These are phyloP conservation scores for Laguncularia racemosa DNA, from an alignment of 345 rosid genomes.

Conservation along the genomic window DNA sequence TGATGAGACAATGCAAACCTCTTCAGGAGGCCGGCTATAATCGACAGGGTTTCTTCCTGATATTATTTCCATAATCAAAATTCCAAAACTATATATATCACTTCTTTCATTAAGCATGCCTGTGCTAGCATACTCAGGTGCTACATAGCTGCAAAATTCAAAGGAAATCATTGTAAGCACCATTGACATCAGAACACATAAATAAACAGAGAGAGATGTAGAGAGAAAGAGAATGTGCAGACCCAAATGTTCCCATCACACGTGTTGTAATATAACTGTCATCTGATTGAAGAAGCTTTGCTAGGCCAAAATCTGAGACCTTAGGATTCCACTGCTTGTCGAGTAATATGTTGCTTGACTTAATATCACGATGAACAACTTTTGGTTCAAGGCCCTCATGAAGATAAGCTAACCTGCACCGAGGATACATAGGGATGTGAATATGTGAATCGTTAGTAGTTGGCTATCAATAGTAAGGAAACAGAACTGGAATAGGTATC, in stretches of 20 bases:
- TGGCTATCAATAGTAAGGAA: neutral
- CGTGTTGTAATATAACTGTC: conserved; percentile 79
- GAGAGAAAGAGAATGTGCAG: conserved; percentile 13
- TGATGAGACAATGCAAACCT: conserved; percentile 29
- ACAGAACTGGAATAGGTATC: neutral
- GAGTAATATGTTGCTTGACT: conserved; percentile 79
- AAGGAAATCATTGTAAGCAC: neutral
- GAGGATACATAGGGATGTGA: conserved; percentile 2
- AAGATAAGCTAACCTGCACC: conserved; percentile 63
- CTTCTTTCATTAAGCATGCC: conserved; percentile 80
- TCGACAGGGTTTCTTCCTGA: conserved; percentile 92
- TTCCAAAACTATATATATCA: conserved; percentile 82
- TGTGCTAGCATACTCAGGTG: conserved; percentile 94
- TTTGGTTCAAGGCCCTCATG: conserved; percentile 97
- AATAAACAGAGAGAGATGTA: neutral
- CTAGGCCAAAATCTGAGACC: conserved; percentile 95
- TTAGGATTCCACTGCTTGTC: conserved; percentile 91
- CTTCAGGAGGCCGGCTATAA: conserved; percentile 78
- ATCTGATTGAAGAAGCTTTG: conserved; percentile 74
- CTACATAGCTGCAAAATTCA: conserved; percentile 57
- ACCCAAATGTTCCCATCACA: conserved; percentile 99
- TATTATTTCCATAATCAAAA: conserved; percentile 79
- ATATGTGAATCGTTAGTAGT: neutral
- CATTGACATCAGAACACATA: neutral
- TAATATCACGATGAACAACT: conserved; percentile 89